phyloP scores from a whole-genome alignment of 2,329 filamentous ascomycete genomes.

The Colletotrichum noveboracense region DNA sequence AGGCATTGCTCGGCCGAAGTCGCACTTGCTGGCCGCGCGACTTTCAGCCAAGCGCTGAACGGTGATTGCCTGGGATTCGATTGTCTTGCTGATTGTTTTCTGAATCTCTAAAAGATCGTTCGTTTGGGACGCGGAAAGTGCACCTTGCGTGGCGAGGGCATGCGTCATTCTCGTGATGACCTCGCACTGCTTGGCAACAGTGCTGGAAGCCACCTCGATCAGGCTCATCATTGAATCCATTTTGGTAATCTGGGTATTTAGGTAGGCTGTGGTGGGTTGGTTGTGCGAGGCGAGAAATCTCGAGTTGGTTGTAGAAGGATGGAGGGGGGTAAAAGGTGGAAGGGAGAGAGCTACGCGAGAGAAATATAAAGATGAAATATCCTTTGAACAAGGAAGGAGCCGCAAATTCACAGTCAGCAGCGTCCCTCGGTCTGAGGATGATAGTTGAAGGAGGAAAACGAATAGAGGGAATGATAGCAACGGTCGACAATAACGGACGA shows the following conservation, averaged over 20 bases:
- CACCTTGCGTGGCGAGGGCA: not conserved
- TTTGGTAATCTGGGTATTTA: not conserved
- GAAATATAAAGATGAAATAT: not conserved
- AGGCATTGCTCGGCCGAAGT: not conserved
- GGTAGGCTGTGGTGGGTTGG: not conserved
- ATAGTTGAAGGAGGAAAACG: fast-evolving
- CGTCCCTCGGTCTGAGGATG: not conserved
- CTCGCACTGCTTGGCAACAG: not conserved
- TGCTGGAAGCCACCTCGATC: not conserved
- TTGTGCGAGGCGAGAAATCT: not conserved
- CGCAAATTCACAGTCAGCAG: not conserved
- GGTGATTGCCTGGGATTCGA: not conserved
- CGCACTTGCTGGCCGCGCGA: not conserved
- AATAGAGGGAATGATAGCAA: not conserved
- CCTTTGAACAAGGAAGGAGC: not conserved
- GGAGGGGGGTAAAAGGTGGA: not conserved
- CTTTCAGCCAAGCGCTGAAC: fast-evolving
- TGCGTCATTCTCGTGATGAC: not conserved
- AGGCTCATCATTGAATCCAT: not conserved
- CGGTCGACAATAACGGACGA: not conserved
- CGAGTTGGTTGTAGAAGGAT: not conserved
- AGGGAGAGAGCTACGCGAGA: not conserved
- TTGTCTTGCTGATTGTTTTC: not conserved
- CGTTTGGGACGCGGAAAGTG: not conserved
- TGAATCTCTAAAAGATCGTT: not conserved